Conservation (phyloP, 345 rosid genomes). For the Hypericum androsaemum region DNA sequence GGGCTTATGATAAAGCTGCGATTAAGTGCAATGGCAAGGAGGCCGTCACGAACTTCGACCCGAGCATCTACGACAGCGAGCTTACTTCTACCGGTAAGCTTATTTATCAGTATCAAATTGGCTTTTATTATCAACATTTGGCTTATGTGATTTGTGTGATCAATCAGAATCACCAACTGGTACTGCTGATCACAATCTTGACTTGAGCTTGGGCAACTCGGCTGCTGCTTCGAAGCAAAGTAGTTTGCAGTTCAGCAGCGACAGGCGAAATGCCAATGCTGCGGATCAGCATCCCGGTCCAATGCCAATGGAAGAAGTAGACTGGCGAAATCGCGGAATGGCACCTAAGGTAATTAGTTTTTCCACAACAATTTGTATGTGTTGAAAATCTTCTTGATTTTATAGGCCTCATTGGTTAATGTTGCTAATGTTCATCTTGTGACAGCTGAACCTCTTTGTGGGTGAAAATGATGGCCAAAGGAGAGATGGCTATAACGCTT, state of each 20-base stretch:
- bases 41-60: constrained; percentile 90
- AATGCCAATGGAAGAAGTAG: constrained; percentile 15
- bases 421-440: background rate
- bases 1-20: constrained; percentile 88
- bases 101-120: background rate
- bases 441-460: constrained; percentile 15
- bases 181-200: constrained; percentile 55
- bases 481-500: constrained; percentile 30
- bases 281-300: constrained; percentile 23
- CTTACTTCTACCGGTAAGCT: constrained; percentile 37
- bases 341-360: constrained; percentile 33
- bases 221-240: constrained; percentile 19
- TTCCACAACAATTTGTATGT: background rate
- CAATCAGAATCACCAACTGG: constrained; percentile 36
- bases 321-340: constrained; percentile 32
- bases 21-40: constrained; percentile 91
- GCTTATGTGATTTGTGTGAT: background rate
- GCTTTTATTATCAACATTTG: background rate
- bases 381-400: background rate
- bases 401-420: background rate
- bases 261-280: constrained; percentile 13
- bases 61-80: constrained; percentile 61
- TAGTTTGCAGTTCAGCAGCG: constrained; percentile 12
- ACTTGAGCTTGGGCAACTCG: constrained; percentile 72
- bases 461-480: constrained; percentile 11